These are phyloP conservation scores for Begonia loranthoides DNA, from an alignment of 306 rosid genomes.

Conservation along the genomic window DNA sequence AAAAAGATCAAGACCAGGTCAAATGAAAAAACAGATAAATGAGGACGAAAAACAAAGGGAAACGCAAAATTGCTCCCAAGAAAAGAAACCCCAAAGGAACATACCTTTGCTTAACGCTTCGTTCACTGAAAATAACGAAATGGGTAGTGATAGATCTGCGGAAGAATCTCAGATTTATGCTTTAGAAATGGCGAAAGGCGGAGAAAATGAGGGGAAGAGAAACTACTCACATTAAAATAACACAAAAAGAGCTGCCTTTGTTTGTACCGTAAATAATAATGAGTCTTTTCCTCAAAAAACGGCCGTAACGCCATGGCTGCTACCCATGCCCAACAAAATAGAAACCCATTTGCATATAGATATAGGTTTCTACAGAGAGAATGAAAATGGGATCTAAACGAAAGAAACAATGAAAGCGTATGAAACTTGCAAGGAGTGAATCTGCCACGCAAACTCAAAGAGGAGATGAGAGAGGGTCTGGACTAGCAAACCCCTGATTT, in stretches of 20 bases:
- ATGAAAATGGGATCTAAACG: no score
- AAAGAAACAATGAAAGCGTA: no score
- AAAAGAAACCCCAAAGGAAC: conserved; percentile 21
- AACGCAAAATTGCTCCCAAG: conserved; percentile 7
- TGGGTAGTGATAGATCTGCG: conserved; percentile 47
- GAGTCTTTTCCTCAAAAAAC: no score
- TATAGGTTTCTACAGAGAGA: no score
- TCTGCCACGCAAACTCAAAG: no score
- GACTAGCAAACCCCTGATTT: no score
- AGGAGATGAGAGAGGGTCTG: no score
- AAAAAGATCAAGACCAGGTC: conserved; percentile 15
- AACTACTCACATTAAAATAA: background rate
- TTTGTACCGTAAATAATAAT: no score
- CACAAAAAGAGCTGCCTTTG: background rate
- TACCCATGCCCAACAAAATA: no score
- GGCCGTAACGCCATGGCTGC: no score
- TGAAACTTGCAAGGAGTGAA: no score
- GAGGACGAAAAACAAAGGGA: conserved; percentile 12
- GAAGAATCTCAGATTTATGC: background rate
- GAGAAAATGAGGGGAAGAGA: conserved; percentile 4
- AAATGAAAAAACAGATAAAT: conserved; percentile 19
- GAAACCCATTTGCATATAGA: no score
- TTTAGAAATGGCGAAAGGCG: conserved; percentile 6
- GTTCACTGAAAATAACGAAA: conserved; percentile 18
- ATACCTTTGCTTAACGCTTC: conserved; percentile 28